Evolutionary conservation across 2,329 filamentous ascomycete species (phyloP).

Genomic region (Neofusicoccum parvum): DNA sequence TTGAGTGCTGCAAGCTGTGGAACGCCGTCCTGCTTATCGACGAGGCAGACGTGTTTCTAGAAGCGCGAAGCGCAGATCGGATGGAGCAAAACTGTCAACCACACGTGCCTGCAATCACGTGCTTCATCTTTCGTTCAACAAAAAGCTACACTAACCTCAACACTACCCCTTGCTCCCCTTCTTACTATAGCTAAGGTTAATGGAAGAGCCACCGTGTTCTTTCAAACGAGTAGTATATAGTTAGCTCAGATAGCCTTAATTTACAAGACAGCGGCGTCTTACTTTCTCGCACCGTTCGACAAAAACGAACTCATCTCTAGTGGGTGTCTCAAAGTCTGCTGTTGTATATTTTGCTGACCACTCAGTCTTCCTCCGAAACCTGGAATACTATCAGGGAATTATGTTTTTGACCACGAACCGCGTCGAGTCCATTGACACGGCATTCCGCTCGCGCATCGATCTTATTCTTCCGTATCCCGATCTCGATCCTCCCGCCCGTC

Average conservation of each 20-base stretch:
- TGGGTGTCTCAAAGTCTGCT: not conserved
- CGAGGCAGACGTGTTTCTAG: slow-evolving; percentile 48
- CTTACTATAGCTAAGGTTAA: too few species aligned
- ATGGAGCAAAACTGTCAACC: slow-evolving; percentile 32
- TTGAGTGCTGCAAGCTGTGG: slow-evolving; percentile 54
- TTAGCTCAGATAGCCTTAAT: too few species aligned
- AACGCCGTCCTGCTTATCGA: slow-evolving; percentile 55
- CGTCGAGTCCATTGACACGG: slow-evolving; percentile 32
- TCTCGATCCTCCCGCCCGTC: slow-evolving; percentile 25
- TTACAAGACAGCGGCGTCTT: too few species aligned
- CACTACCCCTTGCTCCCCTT: too few species aligned
- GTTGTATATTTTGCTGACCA: not conserved
- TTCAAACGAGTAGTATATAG: too few species aligned
- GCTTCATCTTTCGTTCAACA: too few species aligned
- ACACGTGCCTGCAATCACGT: too few species aligned
- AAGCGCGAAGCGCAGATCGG: slow-evolving; percentile 30
- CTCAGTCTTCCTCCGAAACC: not conserved
- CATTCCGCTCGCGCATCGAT: slow-evolving; percentile 33
- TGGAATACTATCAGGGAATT: slow-evolving; percentile 23
- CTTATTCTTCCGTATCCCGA: slow-evolving; percentile 46
- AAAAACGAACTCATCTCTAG: slow-evolving; percentile 32
- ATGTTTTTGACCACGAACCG: slow-evolving; percentile 37
- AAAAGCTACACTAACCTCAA: too few species aligned
- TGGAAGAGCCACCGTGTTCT: too few species aligned
- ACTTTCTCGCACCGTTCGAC: too few species aligned